Evolutionary conservation across 1,284 basidiomycete species (phyloP).

Genomic region (Stygiomarasmius scandens): DNA sequence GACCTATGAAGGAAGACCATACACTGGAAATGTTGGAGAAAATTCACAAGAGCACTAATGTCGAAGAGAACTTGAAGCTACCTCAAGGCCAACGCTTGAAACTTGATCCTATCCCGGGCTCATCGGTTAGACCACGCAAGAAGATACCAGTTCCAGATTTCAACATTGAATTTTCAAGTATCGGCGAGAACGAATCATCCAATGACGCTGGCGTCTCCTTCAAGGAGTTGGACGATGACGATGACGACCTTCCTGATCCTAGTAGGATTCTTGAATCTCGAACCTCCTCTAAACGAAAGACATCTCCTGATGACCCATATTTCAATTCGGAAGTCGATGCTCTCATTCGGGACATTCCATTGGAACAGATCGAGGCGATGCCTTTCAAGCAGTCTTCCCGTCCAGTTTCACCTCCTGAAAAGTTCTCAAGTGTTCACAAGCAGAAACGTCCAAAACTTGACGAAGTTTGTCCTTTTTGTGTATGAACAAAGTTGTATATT

Average conservation of each 20-base stretch:
- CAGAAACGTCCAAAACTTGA: background rate
- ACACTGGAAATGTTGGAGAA: slow-evolving; percentile 45
- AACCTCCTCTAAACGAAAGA: slow-evolving; percentile 13
- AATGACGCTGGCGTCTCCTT: slow-evolving; percentile 9
- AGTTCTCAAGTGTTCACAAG: background rate
- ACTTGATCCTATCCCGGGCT: slow-evolving; percentile 31
- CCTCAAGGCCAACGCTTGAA: slow-evolving; percentile 50
- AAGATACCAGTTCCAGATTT: slow-evolving; percentile 46
- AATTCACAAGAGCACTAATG: slow-evolving; percentile 47
- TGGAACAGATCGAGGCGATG: slow-evolving; percentile 11
- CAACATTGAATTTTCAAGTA: slow-evolving; percentile 52
- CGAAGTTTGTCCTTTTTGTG: background rate
- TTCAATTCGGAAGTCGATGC: slow-evolving; percentile 41
- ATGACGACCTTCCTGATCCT: slow-evolving; percentile 53
- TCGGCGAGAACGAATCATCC: slow-evolving; percentile 36
- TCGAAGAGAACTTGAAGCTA: slow-evolving; percentile 42
- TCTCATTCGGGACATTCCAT: slow-evolving; percentile 24
- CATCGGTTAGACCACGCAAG: slow-evolving; percentile 27
- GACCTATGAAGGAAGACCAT: slow-evolving; percentile 27
- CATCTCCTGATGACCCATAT: slow-evolving; percentile 35
- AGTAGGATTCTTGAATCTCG: slow-evolving; percentile 33
- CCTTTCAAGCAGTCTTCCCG: background rate
- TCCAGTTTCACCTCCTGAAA: background rate
- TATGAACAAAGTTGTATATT: no score
- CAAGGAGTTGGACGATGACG: slow-evolving; percentile 30